These are phyloP conservation scores for Guyanaporus albipodus DNA, from an alignment of 768 basidiomycete species.

Conservation along the genomic window DNA sequence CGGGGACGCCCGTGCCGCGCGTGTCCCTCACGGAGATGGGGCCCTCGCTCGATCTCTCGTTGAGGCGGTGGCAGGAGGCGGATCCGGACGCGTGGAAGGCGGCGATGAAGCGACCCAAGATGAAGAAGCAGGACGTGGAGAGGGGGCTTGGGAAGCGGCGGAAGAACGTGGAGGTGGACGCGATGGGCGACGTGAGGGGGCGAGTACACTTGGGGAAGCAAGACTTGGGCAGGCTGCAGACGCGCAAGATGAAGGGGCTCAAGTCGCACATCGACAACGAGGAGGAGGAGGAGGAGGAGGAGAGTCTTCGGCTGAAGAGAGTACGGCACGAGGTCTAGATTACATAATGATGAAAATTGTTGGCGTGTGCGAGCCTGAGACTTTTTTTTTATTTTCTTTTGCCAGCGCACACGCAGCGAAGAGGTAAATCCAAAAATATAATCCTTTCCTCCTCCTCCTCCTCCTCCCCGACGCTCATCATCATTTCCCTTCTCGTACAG, in stretches of 20 bases:
- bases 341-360: slow-evolving; percentile 20
- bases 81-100: slow-evolving; percentile 77
- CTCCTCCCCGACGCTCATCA: too few species aligned
- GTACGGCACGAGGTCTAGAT: slow-evolving; percentile 4
- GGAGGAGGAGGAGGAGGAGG: slow-evolving; percentile 21
- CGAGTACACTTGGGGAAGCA: slow-evolving; percentile 87
- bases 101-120: slow-evolving; percentile 79
- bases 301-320: slow-evolving; percentile 10
- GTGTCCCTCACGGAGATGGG: slow-evolving; percentile 88
- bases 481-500: too few species aligned
- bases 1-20: slow-evolving; percentile 76
- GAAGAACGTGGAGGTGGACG: slow-evolving; percentile 95
- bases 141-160: slow-evolving; percentile 86
- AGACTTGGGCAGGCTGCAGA: slow-evolving; percentile 82
- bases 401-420: too few species aligned
- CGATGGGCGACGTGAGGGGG: slow-evolving; percentile 95
- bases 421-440: too few species aligned
- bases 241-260: slow-evolving; percentile 95
- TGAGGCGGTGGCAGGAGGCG: slow-evolving; percentile 71
- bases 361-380: too few species aligned
- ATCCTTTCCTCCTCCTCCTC: too few species aligned
- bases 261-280: slow-evolving; percentile 36
- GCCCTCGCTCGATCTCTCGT: slow-evolving; percentile 77
- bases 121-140: slow-evolving; percentile 85
- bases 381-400: too few species aligned